Evolutionary conservation across 2,329 filamentous ascomycete genomes (phyloP).

Genomic region (Pyrenophora graminea): DNA sequence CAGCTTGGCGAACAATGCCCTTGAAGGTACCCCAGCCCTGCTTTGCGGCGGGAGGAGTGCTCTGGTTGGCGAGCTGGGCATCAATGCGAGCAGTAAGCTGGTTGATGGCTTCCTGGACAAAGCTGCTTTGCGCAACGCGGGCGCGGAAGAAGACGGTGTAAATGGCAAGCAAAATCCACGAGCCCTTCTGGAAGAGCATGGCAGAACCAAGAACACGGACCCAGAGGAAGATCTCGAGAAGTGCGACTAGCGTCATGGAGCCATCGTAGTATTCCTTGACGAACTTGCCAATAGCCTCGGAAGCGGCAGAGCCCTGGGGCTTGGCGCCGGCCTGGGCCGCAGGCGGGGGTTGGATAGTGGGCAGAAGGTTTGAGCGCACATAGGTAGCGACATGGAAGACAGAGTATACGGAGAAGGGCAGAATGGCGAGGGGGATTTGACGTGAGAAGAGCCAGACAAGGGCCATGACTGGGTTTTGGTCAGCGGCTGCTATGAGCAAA

Average conservation of each 20-base stretch:
- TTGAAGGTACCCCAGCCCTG: conserved; percentile 83
- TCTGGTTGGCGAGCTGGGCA: conserved; percentile 81
- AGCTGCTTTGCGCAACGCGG: conserved; percentile 84
- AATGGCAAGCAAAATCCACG: conserved; percentile 82
- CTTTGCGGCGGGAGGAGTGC: conserved; percentile 77
- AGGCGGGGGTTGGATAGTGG: conserved; percentile 74
- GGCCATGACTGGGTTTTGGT: conserved; percentile 71
- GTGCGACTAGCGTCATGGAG: conserved; percentile 91
- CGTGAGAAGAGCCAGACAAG: conserved; percentile 92
- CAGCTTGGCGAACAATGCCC: conserved; percentile 70
- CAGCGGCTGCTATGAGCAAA: conserved; percentile 22
- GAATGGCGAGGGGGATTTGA: conserved; percentile 85
- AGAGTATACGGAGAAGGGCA: conserved; percentile 96
- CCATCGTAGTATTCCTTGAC: conserved; percentile 98
- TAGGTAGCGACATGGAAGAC: conserved; percentile 98
- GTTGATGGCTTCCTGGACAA: conserved; percentile 82
- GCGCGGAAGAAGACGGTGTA: conserved; percentile 94
- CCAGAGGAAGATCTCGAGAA: conserved; percentile 87
- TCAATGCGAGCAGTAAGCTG: conserved; percentile 77
- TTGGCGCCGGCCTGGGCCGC: conserved; percentile 56
- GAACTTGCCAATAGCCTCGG: conserved; percentile 85
- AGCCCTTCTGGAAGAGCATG: conserved; percentile 84
- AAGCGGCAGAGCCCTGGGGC: conserved; percentile 65
- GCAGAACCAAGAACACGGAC: conserved; percentile 79
- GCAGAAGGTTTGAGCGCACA: conserved; percentile 89